Base-by-base conservation (phyloP, 768 basidiomycete species). In the Obba rivulosa region DNA sequence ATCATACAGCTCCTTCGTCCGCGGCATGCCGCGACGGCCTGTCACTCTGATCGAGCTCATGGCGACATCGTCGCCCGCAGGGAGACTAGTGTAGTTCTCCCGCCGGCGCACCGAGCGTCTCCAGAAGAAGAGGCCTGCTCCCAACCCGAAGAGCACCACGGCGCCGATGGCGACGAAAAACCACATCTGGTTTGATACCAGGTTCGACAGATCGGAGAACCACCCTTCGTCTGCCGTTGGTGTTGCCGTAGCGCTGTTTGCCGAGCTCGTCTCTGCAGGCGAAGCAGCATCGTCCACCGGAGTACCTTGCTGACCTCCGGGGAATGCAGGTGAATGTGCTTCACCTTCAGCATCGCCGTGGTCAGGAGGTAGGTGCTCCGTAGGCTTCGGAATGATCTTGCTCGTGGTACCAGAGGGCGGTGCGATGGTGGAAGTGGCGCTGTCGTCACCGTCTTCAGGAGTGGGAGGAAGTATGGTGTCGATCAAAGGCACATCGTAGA, bases 1-100 rank as follows among this genome's bases (percentile, higher is more conserved):
- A 66, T 98, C 93, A 59, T 97, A 98, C 52, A 99, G 62, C 67
- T 97, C 95, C 69, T 87, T 87, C 43, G 92, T 87, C 43, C 83
- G 75, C 34, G 75, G 69, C 20, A 74, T 57, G 3, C 53, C 47
- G 14, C 58, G 54, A 11, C 66, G 54, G 23, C 70, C 66, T 3
- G 69, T 60, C 20, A 73, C 65, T 17, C 77, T 72, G 24, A 96
- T 65, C 3, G 84, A 63, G 43, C 76, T 80, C 91, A 98, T 92
- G 8, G 83, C 80, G 46, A 94, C 66, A 43, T 86, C 85, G 45
- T 87, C 86, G 25, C 76, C 78, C 20, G 61, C 79, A 3, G 76
- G 74, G 23, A 92, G 64, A 14, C 76, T 73, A 13, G 75, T 72
- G 62, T 92, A 92, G 9, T 54, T 68, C 62, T 45, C 71, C 53